Evolutionary conservation across 164 flowering plant genomes (phyloP).

Genomic region (Piper betle): DNA sequence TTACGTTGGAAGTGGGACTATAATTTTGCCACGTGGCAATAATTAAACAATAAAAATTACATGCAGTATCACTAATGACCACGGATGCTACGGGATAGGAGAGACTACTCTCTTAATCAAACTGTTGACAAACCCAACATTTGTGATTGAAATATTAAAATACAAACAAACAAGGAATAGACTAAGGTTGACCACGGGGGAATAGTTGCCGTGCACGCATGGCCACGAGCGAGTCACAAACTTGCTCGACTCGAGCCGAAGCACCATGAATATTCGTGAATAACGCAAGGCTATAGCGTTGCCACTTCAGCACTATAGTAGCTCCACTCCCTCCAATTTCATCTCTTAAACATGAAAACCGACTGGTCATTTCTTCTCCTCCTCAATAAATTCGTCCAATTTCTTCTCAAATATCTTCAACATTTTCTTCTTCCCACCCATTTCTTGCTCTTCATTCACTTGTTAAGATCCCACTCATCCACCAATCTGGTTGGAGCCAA

Average conservation of each 20-base stretch:
- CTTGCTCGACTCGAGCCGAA: neutral
- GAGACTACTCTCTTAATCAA: too few relatives aligned
- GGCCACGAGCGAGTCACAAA: too few relatives aligned
- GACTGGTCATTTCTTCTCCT: conserved; percentile 4
- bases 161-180: neutral
- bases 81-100: too few relatives aligned
- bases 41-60: too few relatives aligned
- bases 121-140: too few relatives aligned
- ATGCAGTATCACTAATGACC: too few relatives aligned
- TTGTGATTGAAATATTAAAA: too few relatives aligned
- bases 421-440: neutral
- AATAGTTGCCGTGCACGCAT: too few relatives aligned
- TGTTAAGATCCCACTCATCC: too few relatives aligned
- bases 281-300: conserved; percentile 1
- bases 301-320: conserved; percentile 12
- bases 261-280: neutral
- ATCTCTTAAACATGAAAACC: neutral
- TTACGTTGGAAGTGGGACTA: too few relatives aligned
- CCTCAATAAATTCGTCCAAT: conserved; percentile 9
- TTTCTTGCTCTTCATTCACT: neutral
- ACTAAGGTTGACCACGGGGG: neutral
- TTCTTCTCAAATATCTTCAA: neutral
- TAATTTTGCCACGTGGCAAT: too few relatives aligned
- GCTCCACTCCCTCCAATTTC: neutral
- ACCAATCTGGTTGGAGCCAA: neutral